These are phyloP conservation scores for Pleurotus ostreatus DNA, from an alignment of 768 basidiomycete genomes.

Conservation along the genomic window DNA sequence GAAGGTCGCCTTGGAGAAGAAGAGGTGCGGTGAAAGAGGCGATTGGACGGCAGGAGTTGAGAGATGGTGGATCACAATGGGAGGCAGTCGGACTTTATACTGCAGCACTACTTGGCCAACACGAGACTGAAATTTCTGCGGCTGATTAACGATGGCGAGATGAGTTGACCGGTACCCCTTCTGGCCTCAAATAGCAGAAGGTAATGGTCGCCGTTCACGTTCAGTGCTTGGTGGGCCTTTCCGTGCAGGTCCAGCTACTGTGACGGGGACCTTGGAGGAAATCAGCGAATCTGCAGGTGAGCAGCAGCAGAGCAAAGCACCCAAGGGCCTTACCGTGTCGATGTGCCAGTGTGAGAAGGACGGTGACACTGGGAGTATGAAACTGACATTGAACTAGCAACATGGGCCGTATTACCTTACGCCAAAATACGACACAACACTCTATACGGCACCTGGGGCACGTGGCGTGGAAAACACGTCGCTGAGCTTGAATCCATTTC, in stretches of 20 bases:
- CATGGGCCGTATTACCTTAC: constrained; percentile 3
- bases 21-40: constrained; percentile 2
- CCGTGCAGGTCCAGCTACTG: neutral
- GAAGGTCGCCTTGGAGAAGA: neutral
- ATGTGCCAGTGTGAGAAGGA: constrained; percentile 3
- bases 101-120: constrained; percentile 4
- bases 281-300: neutral
- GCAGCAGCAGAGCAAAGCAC: neutral
- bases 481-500: constrained; percentile 1
- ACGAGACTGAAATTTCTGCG: constrained; percentile 8
- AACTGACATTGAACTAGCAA: constrained; percentile 5
- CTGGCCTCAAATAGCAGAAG: neutral
- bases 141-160: constrained; percentile 8
- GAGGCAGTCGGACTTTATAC: constrained; percentile 9
- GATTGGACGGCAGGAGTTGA: constrained; percentile 4
- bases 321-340: neutral
- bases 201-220: no score
- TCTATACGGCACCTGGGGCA: neutral
- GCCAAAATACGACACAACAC: constrained; percentile 4
- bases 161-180: constrained; percentile 3
- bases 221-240: no score
- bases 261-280: neutral
- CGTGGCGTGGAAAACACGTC: neutral
- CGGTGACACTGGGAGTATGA: neutral
- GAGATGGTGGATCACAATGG: constrained; percentile 8